Evolutionary conservation across 441 rosid genomes (phyloP), one percentile per base, ranked within the genome.

Genomic region (Populus hybrid): DNA sequence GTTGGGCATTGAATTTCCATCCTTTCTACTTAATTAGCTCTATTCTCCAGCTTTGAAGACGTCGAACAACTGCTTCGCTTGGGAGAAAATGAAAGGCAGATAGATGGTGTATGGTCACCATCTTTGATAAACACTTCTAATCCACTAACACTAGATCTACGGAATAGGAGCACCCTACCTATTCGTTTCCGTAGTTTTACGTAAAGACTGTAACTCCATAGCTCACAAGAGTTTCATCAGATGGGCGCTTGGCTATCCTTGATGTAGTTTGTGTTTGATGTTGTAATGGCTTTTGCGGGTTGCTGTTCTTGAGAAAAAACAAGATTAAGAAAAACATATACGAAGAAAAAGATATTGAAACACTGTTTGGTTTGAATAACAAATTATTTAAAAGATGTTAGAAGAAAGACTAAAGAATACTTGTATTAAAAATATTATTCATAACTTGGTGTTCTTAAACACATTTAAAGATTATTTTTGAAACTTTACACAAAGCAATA

Each of bases 61-160:
- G 61, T 53, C n/a, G 21, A 53, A 53, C 61, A 18, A 40, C 38
- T 65, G 63, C 80, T 78, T 83, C 42, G 7, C 82, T 83, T 78
- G 42, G 69, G 66, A 70, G 71, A 73, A 61, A 79, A 78, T 53
- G 77, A 69, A 76, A 46, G 72, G 66, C 38, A 59, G 67, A 28
- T 50, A n/a, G 65, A 34, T 42, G 79, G 81, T 80, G 35, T 59
- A 6, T 19, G 19, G 80, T 84, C 79, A 38, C 69, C 67, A 73
- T 77, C 79, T 69, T 63, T 63, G 83, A 82, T 50, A 9, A 73
- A 0, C 57, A 80, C 75, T 61, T 63, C 5, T 21, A 5, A 76
- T 32, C 69, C 53, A 6, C 16, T 7, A 3, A 42, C 14, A 11
- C 50, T 42, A 42, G 14, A 53, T 16, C 61, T 53, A 53, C 6